phyloP scores from a whole-genome alignment of 2,329 filamentous ascomycete species.

The Magnaporthales sp. region DNA sequence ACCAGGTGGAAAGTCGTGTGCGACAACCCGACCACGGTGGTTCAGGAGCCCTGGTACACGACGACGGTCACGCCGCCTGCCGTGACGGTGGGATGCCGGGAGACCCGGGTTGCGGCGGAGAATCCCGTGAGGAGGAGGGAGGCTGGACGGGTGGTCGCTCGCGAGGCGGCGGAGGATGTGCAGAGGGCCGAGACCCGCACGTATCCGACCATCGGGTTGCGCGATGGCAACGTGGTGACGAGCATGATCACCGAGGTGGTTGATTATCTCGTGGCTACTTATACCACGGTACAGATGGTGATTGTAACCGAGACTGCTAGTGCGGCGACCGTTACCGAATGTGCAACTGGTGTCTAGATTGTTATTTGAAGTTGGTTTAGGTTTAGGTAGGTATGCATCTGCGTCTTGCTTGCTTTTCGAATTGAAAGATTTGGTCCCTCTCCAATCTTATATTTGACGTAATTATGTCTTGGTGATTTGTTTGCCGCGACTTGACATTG shows the following conservation, averaged over 20 bases:
- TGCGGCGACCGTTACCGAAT: not conserved
- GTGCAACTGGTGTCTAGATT: not conserved
- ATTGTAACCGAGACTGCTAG: not conserved
- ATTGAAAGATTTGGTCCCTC: no score
- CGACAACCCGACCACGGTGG: conserved; percentile 1
- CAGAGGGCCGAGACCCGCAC: not conserved
- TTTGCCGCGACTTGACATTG: no score
- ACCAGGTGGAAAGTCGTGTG: not conserved
- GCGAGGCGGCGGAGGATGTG: not conserved
- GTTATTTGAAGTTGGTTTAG: not conserved
- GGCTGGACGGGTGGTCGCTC: not conserved
- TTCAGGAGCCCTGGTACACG: not conserved
- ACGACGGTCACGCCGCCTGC: conserved; percentile 2
- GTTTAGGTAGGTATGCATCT: not conserved
- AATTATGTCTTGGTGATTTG: no score
- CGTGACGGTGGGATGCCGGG: not conserved
- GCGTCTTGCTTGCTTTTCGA: no score
- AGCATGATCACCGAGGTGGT: not conserved
- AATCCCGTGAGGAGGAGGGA: not conserved
- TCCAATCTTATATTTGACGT: no score
- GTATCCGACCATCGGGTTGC: not conserved
- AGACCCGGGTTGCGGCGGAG: not conserved
- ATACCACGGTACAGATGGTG: not conserved
- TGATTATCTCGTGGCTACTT: not conserved
- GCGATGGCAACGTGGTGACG: conserved; percentile 2